Percentiles rank a stretch among this genome's conserved stretches.
Conservation (phyloP, 345 rosid species). For the Hevea brasiliensis region DNA sequence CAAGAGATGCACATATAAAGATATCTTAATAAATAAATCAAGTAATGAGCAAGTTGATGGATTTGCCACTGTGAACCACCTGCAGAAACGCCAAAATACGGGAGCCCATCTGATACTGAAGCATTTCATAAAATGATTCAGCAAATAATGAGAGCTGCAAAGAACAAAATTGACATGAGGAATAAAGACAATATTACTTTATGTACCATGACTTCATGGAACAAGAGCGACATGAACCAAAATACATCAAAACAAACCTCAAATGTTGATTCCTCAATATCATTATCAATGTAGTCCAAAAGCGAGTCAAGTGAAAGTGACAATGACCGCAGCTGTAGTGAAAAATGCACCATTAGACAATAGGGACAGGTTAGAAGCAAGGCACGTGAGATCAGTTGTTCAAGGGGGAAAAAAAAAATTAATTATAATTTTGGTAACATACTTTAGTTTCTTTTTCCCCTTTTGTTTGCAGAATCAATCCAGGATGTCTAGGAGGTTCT, state of each 20-base stretch:
- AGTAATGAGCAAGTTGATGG: background rate
- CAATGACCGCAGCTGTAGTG: constrained; percentile 64
- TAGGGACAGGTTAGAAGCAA: background rate
- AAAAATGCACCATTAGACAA: background rate
- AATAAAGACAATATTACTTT: background rate
- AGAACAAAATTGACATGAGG: constrained; percentile 16
- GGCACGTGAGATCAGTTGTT: background rate
- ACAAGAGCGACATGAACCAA: background rate
- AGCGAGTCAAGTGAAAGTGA: constrained; percentile 91
- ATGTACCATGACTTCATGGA: background rate
- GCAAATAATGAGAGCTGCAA: constrained; percentile 93
- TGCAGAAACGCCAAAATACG: constrained; percentile 73
- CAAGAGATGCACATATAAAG: constrained; percentile 1
- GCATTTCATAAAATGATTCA: constrained; percentile 86
- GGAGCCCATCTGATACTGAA: constrained; percentile 92
- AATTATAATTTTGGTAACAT: constrained; percentile 24
- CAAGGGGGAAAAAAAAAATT: constrained; percentile 1
- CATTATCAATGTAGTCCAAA: constrained; percentile 87
- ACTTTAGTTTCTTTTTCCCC: constrained; percentile 68
- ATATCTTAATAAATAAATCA: constrained; percentile 7
- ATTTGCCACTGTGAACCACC: constrained; percentile 43
- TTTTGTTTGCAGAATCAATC: constrained; percentile 66
- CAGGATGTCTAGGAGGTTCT: constrained; percentile 81
- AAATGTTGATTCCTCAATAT: constrained; percentile 83
- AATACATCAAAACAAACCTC: constrained; percentile 51